phyloP scores from a whole-genome alignment of 23 red algal genomes.

The Gracilaria domingensis region DNA sequence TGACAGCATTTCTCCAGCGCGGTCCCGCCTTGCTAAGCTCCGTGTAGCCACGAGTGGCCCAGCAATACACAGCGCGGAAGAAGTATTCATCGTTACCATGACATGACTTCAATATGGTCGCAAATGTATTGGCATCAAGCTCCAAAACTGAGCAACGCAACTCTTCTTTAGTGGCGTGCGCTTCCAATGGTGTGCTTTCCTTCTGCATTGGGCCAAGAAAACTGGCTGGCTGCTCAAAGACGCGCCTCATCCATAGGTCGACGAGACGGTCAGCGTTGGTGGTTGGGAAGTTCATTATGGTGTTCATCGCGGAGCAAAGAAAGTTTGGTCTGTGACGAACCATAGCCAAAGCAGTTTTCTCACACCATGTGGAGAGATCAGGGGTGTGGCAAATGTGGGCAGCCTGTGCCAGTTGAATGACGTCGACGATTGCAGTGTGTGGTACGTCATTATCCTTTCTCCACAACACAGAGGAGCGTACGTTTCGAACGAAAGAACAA shows the following conservation, averaged over 20 bases:
- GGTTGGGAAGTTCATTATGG: constrained; percentile 7
- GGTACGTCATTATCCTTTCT: constrained; percentile 15
- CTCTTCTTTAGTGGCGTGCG: neutral
- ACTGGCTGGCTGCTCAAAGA: constrained; percentile 4
- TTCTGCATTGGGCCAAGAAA: neutral
- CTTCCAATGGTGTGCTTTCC: neutral
- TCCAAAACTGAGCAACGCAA: neutral
- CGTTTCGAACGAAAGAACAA: constrained; percentile 10
- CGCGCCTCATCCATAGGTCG: neutral
- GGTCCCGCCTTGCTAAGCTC: neutral
- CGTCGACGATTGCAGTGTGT: neutral
- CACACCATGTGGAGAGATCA: constrained; percentile 15
- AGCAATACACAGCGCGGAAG: constrained; percentile 27
- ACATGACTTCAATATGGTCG: neutral
- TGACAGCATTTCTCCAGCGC: constrained; percentile 24
- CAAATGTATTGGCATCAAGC: neutral
- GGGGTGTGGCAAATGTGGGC: constrained; percentile 37
- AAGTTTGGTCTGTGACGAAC: neutral
- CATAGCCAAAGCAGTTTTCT: neutral
- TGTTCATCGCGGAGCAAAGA: neutral
- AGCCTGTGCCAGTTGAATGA: constrained; percentile 15
- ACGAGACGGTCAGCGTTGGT: neutral
- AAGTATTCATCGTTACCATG: constrained; percentile 14
- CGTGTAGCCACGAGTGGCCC: constrained; percentile 35
- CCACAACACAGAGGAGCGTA: constrained; percentile 23